Base-by-base conservation (phyloP, 2,329 filamentous ascomycete genomes). In the Drechmeria coniospora region DNA sequence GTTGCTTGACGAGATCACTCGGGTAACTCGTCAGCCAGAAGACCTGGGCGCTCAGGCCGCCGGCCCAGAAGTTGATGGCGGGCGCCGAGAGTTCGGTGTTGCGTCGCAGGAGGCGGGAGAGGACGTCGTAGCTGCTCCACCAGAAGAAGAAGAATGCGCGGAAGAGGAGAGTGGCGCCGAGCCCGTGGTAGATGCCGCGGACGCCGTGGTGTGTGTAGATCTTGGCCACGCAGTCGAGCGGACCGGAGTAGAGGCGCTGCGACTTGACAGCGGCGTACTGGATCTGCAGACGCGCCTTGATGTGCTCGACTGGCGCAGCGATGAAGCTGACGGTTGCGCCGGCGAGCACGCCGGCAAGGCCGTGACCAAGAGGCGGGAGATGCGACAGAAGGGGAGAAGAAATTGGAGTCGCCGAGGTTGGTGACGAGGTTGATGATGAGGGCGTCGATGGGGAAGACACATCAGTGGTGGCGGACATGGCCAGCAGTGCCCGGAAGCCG, bases 11-110 rank as follows among this genome's bases (percentile, higher is more conserved):
- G 14, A 94, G 81, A 49, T 95, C 87, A 26, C 74, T 80, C 2
- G 90, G 87, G 48, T 95, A 95, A 37, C 79, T 81, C 12, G 79
- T 82, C 23, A 93, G 52, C 90, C 90, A 98, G 49, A 94, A 98
- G 11, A 93, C 58, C 60, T 98, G 90, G 0, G 90, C 90, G 26
- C 79, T 86, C 28, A 95, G 57, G 0, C 90, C 90, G 4, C 90
- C 90, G 0, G 90, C 87, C 87, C 87, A 95, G 59, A 98, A 98
- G 50, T 95, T 95, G 45, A 95, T 65, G 1, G 75, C 75, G 0
- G 90, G 83, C 0, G 73, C 71, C 29, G 79, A 79, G 29, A 94
- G 57, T 9, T 42, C 54, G 3, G 86, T 93, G 42, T 73, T 61
- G 12, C 68, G 53, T 30, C 68, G 61, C 46, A 95, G 59, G 33